Evolutionary conservation across 1,284 basidiomycete species (phyloP), one percentile per base, ranked within the genome.

Genomic region (Ustilago tritici): DNA sequence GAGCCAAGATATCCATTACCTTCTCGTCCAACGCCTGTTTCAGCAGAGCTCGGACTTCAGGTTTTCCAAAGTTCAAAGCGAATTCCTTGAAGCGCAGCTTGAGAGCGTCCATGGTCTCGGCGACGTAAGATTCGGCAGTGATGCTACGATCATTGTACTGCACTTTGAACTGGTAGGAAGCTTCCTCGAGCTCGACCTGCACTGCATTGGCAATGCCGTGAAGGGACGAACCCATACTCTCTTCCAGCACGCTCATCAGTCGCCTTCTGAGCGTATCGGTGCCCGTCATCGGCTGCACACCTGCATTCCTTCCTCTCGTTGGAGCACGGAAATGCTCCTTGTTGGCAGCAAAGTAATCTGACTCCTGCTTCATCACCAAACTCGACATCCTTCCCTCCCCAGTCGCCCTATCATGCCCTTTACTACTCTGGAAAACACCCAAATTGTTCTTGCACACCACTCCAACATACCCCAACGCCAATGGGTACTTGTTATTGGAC

Each of bases 141-240:
- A 98, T 93, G 32, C 93, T 90, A 23, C 95, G 91, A 87, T 99
- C 97, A 85, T 99, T 99, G 89, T 99, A 99, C 87, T 98, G 95
- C 0, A 99, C 95, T 87, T 99, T 99, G 91, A 99, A 99, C 87
- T 98, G 95, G 87, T 99, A 99, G 34, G 92, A 92, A 1, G 96
- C 92, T 83, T 98, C 96, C 87, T 99, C 96, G 14, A 98, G 90
- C 87, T 99, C 97, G 40, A 97, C 90, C 83, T 97, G 95, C 5
- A 99, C 96, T 1, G 94, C 94, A 85, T 98, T 98, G 60, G 94
- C 94, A 85, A 99, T 98, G 1, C 93, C 92, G 82, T 98, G 94
- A 11, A 99, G 89, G 47, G 94, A 95, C 0, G 93, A 93, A 0
- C 95, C 93, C 96, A 99, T 99, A 49, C 93, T 95, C 28, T 94